phyloP scores from a whole-genome alignment of 768 basidiomycete species.

The Rhodotorula babjevae region DNA sequence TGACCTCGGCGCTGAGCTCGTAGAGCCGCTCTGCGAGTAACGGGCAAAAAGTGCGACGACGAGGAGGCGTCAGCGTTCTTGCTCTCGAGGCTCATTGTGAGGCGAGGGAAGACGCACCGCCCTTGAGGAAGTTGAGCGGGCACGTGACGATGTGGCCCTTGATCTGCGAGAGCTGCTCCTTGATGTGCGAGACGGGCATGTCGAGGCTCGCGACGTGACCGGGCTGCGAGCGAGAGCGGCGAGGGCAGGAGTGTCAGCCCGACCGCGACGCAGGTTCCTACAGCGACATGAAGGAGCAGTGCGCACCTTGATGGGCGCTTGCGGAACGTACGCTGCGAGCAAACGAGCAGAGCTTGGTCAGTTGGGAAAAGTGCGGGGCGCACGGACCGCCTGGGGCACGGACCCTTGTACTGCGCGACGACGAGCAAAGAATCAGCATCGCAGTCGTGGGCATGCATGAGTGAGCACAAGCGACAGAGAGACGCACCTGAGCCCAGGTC shows the following conservation, averaged over 20 bases:
- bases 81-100: not conserved
- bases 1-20: slow-evolving; percentile 26
- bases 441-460: slow-evolving; percentile 1
- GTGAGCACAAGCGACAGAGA: too few relatives aligned
- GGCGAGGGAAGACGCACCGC: not conserved
- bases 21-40: not conserved
- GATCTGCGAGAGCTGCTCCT: slow-evolving; percentile 32
- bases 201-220: slow-evolving; percentile 29
- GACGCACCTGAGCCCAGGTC: slow-evolving; percentile 25
- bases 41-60: too few relatives aligned
- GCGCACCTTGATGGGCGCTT: slow-evolving; percentile 26
- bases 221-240: not conserved
- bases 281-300: not conserved
- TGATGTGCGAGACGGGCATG: slow-evolving; percentile 35
- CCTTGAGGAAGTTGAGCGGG: slow-evolving; percentile 41
- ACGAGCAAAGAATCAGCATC: not conserved
- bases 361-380: not conserved
- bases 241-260: not conserved
- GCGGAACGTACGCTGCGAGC: slow-evolving; percentile 25
- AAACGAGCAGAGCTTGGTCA: too few relatives aligned
- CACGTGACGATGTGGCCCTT: slow-evolving; percentile 37
- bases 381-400: too few relatives aligned
- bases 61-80: not conserved
- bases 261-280: too few relatives aligned
- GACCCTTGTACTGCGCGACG: not conserved